phyloP scores from a whole-genome alignment of 192 early-diverging fungal genomes.

The Umbelopsis vinacea region DNA sequence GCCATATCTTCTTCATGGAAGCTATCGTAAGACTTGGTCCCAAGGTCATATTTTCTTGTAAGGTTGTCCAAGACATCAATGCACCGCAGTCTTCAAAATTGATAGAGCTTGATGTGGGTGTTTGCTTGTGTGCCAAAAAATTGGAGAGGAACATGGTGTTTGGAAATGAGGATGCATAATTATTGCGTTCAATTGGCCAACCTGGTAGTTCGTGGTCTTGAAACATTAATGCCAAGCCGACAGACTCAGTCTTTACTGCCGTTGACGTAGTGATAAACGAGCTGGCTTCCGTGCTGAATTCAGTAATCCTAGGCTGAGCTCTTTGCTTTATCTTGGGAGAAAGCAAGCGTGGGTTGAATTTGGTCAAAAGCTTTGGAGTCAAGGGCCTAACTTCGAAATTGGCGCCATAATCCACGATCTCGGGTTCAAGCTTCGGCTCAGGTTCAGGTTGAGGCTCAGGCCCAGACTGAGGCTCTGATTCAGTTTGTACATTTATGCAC shows the following conservation, averaged over 20 bases:
- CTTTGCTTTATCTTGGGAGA: no score
- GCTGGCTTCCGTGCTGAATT: no score
- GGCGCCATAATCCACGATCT: neutral
- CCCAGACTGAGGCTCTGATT: neutral
- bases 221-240: neutral
- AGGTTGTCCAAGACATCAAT: neutral
- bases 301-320: no score
- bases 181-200: neutral
- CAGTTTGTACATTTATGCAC: neutral
- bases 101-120: neutral
- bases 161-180: conserved; percentile 4
- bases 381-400: neutral
- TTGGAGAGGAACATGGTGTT: neutral
- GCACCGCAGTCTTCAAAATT: conserved; percentile 14
- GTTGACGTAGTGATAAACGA: no score
- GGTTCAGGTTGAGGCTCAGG: neutral
- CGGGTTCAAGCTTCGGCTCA: neutral
- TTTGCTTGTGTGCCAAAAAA: neutral
- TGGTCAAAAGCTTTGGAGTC: no score
- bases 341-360: no score
- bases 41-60: neutral
- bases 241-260: neutral
- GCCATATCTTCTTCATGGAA: conserved; percentile 18
- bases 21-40: neutral
- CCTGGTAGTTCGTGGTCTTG: neutral